Base-by-base conservation (phyloP, 176 grass and related monocot species). In the Otatea glauca region DNA sequence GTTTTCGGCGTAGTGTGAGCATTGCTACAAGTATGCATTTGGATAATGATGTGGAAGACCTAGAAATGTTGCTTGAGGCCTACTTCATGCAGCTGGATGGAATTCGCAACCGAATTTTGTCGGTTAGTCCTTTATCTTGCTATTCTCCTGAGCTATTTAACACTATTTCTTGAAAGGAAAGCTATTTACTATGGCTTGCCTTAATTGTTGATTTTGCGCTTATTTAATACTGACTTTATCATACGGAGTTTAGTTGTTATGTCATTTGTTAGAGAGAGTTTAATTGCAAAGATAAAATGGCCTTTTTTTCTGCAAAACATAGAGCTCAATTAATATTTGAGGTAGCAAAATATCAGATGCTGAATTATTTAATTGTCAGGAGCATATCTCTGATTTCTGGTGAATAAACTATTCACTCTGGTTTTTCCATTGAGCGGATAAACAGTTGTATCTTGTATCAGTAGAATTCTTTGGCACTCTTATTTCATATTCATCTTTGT, bases 1-100 rank as follows among this genome's bases (percentile, higher is more conserved):
- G 89, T 88, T 78, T 92, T 59, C 79, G 84, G 51, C 87, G 89
- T 37, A 99, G 89, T 3, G 59, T 87, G 75, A 98, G 93, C 81
- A 91, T 96, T 62, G 90, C 90, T 70, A 94, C 97, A 3, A 99
- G 91, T 74, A 90, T 94, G 49, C 88, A 91, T 89, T 86, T 92
- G 74, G 97, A 96, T 80, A 98, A 95, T 79, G 93, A 99, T 61
- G 93, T 96, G 65, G 97, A 99, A 86, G 93, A 99, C 47, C 92
- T 96, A 62, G 97, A 99, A 75, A 99, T 99, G 97, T 86, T 99
- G 65, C 91, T 99, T 83, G 97, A 99, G 87, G 97, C 97, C 37
- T 99, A 99, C 63, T 99, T 99, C 92, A 99, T 99, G 93, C 96
- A 99, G 75, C 82, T 99, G 84, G 97, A 99, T 88, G 92, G 97